A percentile compares a stretch with the other conserved stretches of the same genome.
These are phyloP conservation scores for Fonsecaea nubica DNA, from an alignment of 2,329 filamentous ascomycete species.

Conservation along the genomic window DNA sequence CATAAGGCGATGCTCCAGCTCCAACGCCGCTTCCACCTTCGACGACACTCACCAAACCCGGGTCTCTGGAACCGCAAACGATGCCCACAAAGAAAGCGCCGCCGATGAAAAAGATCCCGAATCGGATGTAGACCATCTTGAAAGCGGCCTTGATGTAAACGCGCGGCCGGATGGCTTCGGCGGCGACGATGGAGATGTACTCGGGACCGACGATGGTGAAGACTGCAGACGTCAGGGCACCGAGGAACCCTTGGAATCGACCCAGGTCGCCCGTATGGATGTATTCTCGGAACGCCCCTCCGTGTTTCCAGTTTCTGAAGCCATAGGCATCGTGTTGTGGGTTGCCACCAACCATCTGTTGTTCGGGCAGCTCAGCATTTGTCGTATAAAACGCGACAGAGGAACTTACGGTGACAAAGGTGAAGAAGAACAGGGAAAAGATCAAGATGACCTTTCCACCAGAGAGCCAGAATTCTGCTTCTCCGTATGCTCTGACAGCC, in stretches of 20 bases:
- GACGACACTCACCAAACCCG: slow-evolving; percentile 63
- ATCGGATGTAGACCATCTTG: slow-evolving; percentile 75
- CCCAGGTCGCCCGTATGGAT: slow-evolving; percentile 69
- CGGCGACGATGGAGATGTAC: slow-evolving; percentile 66
- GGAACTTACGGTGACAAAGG: slow-evolving; percentile 65
- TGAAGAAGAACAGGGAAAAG: slow-evolving; percentile 71
- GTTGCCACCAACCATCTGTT: slow-evolving; percentile 74
- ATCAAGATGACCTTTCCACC: slow-evolving; percentile 73
- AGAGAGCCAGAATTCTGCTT: slow-evolving; percentile 72
- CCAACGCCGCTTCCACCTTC: slow-evolving; percentile 44
- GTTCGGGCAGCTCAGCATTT: too few relatives aligned
- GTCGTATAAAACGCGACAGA: background rate
- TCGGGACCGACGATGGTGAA: slow-evolving; percentile 70
- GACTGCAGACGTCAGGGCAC: slow-evolving; percentile 72
- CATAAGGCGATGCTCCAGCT: slow-evolving; percentile 64
- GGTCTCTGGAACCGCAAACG: slow-evolving; percentile 70
- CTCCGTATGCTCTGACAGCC: slow-evolving; percentile 72
- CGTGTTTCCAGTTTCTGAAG: slow-evolving; percentile 67
- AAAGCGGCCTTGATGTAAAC: slow-evolving; percentile 64
- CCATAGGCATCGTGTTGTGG: slow-evolving; percentile 72
- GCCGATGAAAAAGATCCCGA: slow-evolving; percentile 75
- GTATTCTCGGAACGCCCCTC: slow-evolving; percentile 71
- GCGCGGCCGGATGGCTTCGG: slow-evolving; percentile 72
- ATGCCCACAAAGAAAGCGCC: slow-evolving; percentile 74
- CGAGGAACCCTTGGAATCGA: slow-evolving; percentile 61